Base-by-base conservation (phyloP, 2,329 filamentous ascomycete genomes). In the Chaetomiaceae sp. region DNA sequence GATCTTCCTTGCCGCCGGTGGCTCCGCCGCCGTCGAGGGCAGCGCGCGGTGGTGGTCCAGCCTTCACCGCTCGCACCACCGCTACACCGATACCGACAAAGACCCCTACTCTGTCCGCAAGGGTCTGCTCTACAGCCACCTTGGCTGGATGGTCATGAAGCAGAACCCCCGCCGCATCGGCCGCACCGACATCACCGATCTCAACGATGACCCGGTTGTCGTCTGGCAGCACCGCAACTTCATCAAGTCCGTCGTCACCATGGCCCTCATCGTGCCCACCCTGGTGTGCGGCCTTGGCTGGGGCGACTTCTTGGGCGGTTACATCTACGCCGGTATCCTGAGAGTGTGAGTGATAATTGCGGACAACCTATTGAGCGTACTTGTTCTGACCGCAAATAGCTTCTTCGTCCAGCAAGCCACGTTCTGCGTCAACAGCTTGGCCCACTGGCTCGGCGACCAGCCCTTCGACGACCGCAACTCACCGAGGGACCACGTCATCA, bases 61-160 rank as follows among this genome's bases (percentile, higher is more conserved):
- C 60, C 87, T 84, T 63, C 88, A 94, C 72, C 83, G 88, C 57
- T 85, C 87, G 60, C 88, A 94, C 68, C 88, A 94, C 75, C 80
- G 88, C 60, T 94, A 93, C 67, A 94, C 88, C 72, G 88, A 94
- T 64, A 94, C 88, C 61, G 86, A 90, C 30, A 93, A 93, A 74
- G 88, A 94, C 58, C 88, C 88, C 40, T 94, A 94, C 74, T 90
- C 86, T 19, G 88, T 94, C 58, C 83, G 86, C 70, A 94, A 94
- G 75, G 88, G 88, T 57, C 76, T 93, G 40, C 69, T 88, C 57
- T 91, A 90, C 77, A 88, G 80, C 43, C 84, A 88, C 71, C 73
- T 94, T 47, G 88, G 88, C 60, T 94, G 88, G 88, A 93, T 94
- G 86, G 69, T 94, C 61, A 82, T 94, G 77, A 91, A 91, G 76